Conservation (phyloP, 352 stramenopile genomes). For the Synura sp. region DNA sequence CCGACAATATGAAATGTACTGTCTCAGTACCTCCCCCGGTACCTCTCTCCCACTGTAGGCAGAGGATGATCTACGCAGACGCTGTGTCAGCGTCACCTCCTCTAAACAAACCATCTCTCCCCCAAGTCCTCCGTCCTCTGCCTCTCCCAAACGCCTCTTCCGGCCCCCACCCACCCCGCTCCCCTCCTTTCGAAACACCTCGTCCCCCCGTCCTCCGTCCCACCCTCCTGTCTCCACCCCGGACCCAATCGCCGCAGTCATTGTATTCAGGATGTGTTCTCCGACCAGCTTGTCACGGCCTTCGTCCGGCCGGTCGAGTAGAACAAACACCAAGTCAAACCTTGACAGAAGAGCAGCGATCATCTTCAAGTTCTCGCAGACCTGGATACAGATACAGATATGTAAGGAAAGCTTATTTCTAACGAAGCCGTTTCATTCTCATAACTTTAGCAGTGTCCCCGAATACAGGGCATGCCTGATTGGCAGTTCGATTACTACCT, state of each 20-base stretch:
- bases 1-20: slow-evolving; percentile 94
- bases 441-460: no score
- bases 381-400: no score
- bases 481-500: no score
- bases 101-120: slow-evolving; percentile 29
- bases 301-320: slow-evolving; percentile 86
- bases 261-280: slow-evolving; percentile 93
- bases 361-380: slow-evolving; percentile 92
- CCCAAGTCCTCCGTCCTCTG: neutral
- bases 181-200: no score
- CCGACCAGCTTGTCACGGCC: slow-evolving; percentile 85
- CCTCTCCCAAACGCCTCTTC: no score
- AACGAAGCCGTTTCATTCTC: no score
- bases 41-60: neutral
- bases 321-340: slow-evolving; percentile 86
- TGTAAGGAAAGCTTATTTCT: no score
- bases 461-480: no score
- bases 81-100: slow-evolving; percentile 46
- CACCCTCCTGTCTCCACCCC: no score
- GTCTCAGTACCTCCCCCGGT: slow-evolving; percentile 75
- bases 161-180: no score
- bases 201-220: no score
- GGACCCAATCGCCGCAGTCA: no score
- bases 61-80: slow-evolving; percentile 57
- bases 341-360: slow-evolving; percentile 85